Conservation (phyloP, 2,329 filamentous ascomycete species). For the Pseudogymnoascus pannorum region DNA sequence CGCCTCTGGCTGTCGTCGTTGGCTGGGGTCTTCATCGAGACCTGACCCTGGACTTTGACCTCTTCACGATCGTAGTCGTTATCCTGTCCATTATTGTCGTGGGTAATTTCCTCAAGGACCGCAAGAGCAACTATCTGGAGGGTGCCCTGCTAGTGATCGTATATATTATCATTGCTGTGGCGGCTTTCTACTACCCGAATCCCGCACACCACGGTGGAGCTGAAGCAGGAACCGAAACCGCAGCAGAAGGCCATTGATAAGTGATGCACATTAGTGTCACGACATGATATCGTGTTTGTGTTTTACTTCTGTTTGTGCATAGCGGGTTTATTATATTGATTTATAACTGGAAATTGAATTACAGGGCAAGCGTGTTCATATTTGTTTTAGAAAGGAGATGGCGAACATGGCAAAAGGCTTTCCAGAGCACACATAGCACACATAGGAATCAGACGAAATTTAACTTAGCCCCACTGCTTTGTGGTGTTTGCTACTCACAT, state of each 20-base stretch:
- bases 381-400: neutral
- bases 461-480: neutral
- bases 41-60: conserved; percentile 78
- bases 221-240: neutral
- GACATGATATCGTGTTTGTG: neutral
- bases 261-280: neutral
- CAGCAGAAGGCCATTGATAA: neutral
- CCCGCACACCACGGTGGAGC: conserved; percentile 17
- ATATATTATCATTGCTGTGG: conserved; percentile 53
- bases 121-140: conserved; percentile 87
- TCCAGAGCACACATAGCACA: neutral
- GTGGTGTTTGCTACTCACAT: neutral
- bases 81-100: conserved; percentile 81
- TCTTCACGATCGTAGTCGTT: conserved; percentile 77
- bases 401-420: neutral
- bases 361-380: neutral
- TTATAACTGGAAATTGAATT: neutral
- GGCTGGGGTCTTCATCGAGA: conserved; percentile 66
- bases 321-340: neutral
- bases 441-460: neutral
- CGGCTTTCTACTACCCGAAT: conserved; percentile 50
- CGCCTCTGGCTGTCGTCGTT: conserved; percentile 73
- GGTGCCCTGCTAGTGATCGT: conserved; percentile 70
- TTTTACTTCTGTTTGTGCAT: neutral
- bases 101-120: conserved; percentile 78